Base-by-base conservation (phyloP, 805 yeast species). In the Hanseniaspora clermontiae region DNA sequence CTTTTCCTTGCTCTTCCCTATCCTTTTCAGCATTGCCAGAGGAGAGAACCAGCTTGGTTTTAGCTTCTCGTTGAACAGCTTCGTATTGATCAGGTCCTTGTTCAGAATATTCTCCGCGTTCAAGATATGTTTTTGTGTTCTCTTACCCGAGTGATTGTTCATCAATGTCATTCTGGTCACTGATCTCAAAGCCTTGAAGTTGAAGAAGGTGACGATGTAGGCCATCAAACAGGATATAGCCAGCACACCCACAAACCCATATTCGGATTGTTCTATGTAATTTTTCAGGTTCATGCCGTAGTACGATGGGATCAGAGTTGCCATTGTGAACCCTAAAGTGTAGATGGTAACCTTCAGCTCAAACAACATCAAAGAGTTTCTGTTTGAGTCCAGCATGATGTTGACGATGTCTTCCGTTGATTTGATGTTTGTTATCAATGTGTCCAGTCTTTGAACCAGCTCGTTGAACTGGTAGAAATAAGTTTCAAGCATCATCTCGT, bases 351-450 rank as follows among this genome's bases (percentile, higher is more conserved):
- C 80, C 63, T 86, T 84, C 60, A 90, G 72, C 64, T 90, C 95
- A 61, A 84, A 81, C 57, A 90, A 75, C 95, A 90, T 87, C 59
- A 90, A 72, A 3, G 95, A 80, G 69, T 90, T 90, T 71, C 97
- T 80, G 64, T 88, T 88, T 2, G 96, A 87, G 68, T 90, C 97
- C 55, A 90, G 69, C 59, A 90, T 89, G 63, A 90, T 89, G 65
- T 89, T 89, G 58, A 87, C 90, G 65, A 90, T 87, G 64, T 90
- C 97, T 65, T 89, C 96, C 0, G 97, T 90, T 15, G 93, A 86
- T 64, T 81, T 82, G 62, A 90, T 87, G 65, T 90, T 95, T 62
- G 82, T 82, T 20, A 86, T 79, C 57, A 89, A 71, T 4, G 91
- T 83, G 46, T 87, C 95, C 0, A 95, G 83, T 62, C 86, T 91